Percentiles rank a stretch among this genome's conserved stretches.
Conservation (phyloP, 208 protist species). For the Vickermania ingenoplastis region DNA sequence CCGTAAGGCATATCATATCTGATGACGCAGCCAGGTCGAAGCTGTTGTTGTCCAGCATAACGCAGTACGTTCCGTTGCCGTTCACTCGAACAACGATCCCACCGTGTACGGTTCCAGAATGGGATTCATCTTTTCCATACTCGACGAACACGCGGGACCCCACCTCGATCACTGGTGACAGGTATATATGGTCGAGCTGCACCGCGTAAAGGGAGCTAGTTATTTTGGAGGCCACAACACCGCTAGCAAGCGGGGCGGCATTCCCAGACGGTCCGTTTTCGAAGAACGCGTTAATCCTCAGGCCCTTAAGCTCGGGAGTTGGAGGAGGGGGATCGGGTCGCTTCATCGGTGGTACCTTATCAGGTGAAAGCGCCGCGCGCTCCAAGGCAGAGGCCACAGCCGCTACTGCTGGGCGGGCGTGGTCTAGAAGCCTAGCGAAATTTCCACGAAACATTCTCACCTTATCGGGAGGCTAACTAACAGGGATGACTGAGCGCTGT, state of each 20-base stretch:
- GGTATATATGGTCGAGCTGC: slow-evolving; percentile 34
- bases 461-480: no score
- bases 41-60: slow-evolving; percentile 79
- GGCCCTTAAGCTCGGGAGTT: slow-evolving; percentile 17
- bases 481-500: no score
- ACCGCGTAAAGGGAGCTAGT: slow-evolving; percentile 66
- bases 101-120: slow-evolving; percentile 26
- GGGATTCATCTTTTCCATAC: slow-evolving; percentile 27
- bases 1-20: slow-evolving; percentile 46
- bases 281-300: slow-evolving; percentile 42
- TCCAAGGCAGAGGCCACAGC: neutral
- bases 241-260: slow-evolving; percentile 31
- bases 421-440: no score
- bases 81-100: slow-evolving; percentile 72
- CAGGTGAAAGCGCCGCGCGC: neutral
- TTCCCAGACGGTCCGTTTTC: slow-evolving; percentile 31
- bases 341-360: neutral
- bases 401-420: neutral
- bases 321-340: neutral
- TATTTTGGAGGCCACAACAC: slow-evolving; percentile 48
- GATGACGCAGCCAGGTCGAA: slow-evolving; percentile 65
- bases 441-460: no score
- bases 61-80: slow-evolving; percentile 61
- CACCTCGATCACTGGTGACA: slow-evolving; percentile 66
- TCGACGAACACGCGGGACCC: slow-evolving; percentile 67